phyloP scores from a whole-genome alignment of 192 early-diverging fungal species.

The Backusella liffmaniae region DNA sequence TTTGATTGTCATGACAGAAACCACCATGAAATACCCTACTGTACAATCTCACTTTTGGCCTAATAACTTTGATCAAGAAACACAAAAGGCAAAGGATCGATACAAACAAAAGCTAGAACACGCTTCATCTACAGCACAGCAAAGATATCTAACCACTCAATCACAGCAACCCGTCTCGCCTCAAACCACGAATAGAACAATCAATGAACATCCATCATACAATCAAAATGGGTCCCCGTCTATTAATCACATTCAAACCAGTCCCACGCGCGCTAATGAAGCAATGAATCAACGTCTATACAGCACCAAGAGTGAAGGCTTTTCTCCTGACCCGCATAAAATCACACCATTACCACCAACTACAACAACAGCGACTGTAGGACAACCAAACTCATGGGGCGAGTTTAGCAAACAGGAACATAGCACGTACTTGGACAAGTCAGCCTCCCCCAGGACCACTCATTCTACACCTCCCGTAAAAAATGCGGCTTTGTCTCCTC shows the following conservation, averaged over 20 bases:
- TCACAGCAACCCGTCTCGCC: neutral
- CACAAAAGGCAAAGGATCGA: neutral
- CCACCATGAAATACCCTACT: neutral
- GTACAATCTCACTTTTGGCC: constrained; percentile 12
- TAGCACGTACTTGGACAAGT: neutral
- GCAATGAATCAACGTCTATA: too few species aligned
- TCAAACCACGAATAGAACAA: neutral
- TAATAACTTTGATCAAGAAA: neutral
- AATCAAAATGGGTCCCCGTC: neutral
- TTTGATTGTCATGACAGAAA: constrained; percentile 24
- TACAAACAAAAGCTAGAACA: neutral
- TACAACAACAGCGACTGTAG: neutral
- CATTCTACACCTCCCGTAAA: neutral
- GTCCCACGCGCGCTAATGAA: neutral
- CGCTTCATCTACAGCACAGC: neutral
- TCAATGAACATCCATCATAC: neutral
- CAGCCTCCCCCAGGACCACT: neutral
- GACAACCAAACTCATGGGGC: neutral
- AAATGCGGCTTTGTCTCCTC: neutral
- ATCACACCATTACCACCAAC: too few species aligned
- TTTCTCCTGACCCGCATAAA: neutral
- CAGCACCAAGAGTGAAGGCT: neutral
- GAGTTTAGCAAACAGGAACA: constrained; percentile 7
- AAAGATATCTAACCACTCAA: neutral
- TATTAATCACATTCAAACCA: neutral